Conservation (phyloP, 2,329 filamentous ascomycete genomes). For the Clarireedia hainanense region DNA sequence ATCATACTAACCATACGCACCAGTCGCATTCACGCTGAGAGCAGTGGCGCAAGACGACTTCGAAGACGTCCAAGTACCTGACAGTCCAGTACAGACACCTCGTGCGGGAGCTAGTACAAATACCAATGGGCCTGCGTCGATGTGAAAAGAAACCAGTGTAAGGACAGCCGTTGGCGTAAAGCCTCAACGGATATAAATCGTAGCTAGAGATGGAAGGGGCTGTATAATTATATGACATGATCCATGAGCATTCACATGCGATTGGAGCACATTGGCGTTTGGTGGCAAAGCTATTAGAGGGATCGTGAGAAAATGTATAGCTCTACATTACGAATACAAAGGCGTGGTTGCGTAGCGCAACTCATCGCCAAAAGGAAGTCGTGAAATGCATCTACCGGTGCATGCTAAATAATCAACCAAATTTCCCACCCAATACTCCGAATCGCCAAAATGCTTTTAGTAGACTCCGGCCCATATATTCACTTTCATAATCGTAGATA, state of each 20-base stretch:
- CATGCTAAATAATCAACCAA: constrained; percentile 3
- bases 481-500: constrained; percentile 22
- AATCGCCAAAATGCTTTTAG: constrained; percentile 15
- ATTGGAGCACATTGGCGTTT: background rate
- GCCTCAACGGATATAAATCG: background rate
- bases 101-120: constrained; percentile 19
- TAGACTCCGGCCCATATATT: constrained; percentile 14
- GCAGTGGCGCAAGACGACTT: constrained; percentile 96
- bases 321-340: constrained; percentile 24
- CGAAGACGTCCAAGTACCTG: constrained; percentile 86
- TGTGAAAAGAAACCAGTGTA: background rate
- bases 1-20: background rate
- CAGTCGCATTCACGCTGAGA: constrained; percentile 65
- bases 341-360: background rate
- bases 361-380: constrained; percentile 14
- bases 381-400: constrained; percentile 14
- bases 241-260: constrained; percentile 1
- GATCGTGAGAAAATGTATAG: constrained; percentile 8
- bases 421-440: constrained; percentile 5
- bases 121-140: constrained; percentile 8
- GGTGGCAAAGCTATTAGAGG: constrained; percentile 3
- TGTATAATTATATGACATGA: background rate
- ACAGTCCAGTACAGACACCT: constrained; percentile 31
- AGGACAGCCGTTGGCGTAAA: too few relatives aligned
- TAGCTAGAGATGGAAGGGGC: background rate